Base-by-base conservation (phyloP, 2,329 filamentous ascomycete species). In the Pleoardoris graminearum region DNA sequence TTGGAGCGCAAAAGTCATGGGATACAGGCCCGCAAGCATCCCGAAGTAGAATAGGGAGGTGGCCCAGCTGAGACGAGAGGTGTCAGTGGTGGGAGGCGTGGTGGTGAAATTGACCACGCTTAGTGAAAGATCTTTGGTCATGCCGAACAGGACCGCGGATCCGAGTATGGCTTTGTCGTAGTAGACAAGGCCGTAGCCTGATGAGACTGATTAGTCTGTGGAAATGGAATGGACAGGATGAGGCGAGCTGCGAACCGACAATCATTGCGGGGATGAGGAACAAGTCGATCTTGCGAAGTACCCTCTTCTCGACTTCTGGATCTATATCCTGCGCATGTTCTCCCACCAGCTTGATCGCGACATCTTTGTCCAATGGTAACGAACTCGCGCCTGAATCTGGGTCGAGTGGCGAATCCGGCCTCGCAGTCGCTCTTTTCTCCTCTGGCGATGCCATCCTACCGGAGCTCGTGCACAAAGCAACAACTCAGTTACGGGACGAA, bases 41-140 rank as follows among this genome's bases (percentile, higher is more conserved):
- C 88, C 88, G 60, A 91, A 90, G 75, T 91, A 91, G 76, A 91
- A 91, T 63, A 90, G 78, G 0, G 86, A 90, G 0, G 87, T 91
- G 2, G 88, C 88, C 88, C 88, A 91, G 59, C 82, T 86, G 23
- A 91, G 80, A 10, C 88, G 81, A 0, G 82, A 80, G 0, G 89
- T 91, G 65, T 88, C 82, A 14, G 81, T 82, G 0, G 80, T 81
- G 0, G 69, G 79, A 0, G 86, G 85, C 1, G 69, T 76, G 2
- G 75, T 79, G 1, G 75, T 70, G n/a, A 76, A 66, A 56, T 82
- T 72, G 7, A 81, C 73, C 3, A 88, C 73, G 25, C 79, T 79
- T 36, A 91, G 80, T 1, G 76, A 57, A 3, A 91, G 79, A 65
- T 91, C 87, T 3, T 76, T 75, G 0, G 87, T 90, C 87, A 91